Base-by-base conservation (phyloP, 2,329 filamentous ascomycete species). In the Colletotrichum navitas region DNA sequence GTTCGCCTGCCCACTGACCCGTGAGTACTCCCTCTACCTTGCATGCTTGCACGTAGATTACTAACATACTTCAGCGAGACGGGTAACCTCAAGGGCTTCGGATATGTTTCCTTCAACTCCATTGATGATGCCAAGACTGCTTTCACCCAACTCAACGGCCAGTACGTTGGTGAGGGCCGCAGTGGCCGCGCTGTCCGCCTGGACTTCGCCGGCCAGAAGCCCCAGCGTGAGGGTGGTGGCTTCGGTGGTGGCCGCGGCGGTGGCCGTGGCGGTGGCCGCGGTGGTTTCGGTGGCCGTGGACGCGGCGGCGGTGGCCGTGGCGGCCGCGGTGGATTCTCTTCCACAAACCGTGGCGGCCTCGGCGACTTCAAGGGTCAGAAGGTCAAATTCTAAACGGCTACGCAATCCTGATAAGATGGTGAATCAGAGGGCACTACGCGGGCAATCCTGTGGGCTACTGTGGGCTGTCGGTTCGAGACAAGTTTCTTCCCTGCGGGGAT, bases 71-170 rank as follows among this genome's bases (percentile, higher is more conserved):
- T 18, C 39, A 91, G 91, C 81, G 94, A 97, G 73, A 90, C 90
- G 74, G 94, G 94, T 75, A 89, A 91, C 77, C 91, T 92, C 80
- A 97, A 97, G 91, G 95, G 95, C 69, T 97, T 97, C 82, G 95
- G 94, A 66, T 98, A 98, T 81, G 92, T 97, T 74, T 91, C 92
- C 79, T 97, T 95, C 87, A 85, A 85, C 76, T 93, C 92, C 24
- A 82, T 96, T 73, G 94, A 97, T 36, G 94, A 97, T 78, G 94
- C 95, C 78, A 93, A 92, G 84, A 84, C 86, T 77, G 95, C 91
- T 32, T 90, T 94, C 76, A 87, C 92, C 77, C 84, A 86, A 68
- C 87, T 93, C 80, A 91, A 93, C 76, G 94, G 94, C 75, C 85
- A 86, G 67, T 82, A 87, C 72, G 86, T 90, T 74, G 88, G 88